Base-by-base conservation (phyloP, 352 stramenopile species). In the Globisporangium ultimum region DNA sequence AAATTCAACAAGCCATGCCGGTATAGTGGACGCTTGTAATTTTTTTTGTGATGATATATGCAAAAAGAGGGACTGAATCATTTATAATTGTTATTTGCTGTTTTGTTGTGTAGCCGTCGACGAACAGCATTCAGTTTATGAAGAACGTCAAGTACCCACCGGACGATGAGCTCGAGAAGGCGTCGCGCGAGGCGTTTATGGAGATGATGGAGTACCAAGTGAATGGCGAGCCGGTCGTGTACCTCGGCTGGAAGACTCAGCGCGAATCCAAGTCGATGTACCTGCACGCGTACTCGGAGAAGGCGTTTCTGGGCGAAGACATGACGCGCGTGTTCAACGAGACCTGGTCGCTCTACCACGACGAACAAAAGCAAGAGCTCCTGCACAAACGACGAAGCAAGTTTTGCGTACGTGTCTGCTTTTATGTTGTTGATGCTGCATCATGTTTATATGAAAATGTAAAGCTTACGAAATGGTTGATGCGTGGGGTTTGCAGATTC, bases 191-290 rank as follows among this genome's bases (percentile, higher is more conserved):
- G 53, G 80, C 84, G 41, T 88, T 89, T 53, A 74, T 84, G 63
- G 78, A 91, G 71, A 93, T 93, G 84, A 74, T 84, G 55, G 77
- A 87, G 68, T 91, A 93, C 62, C 72, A 82, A 49, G 81, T 91
- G 28, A 91, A 80, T 56, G 84, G 84, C 51, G 78, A 89, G 22
- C 43, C 72, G 9, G 62, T 75, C 47, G 70, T 71, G 36, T 93
- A 89, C 63, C 73, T 93, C 50, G 78, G 62, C 58, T 93, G 84
- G 84, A 68, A 84, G 53, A 93, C 84, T 28, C 89, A 89, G 64
- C 81, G 84, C 63, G 81, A 93, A 66, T 88, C 78, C 67, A 91
- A 93, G 65, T 89, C 84, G 13, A 91, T 93, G 80, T 93, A 91
- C 65, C 68, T 93, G 61, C 84, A 93, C 70, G 64, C 77, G 53